Percentiles rank a stretch among this genome's conserved stretches.
phyloP scores from a whole-genome alignment of 768 basidiomycete genomes.

The Suillus clintonianus region DNA sequence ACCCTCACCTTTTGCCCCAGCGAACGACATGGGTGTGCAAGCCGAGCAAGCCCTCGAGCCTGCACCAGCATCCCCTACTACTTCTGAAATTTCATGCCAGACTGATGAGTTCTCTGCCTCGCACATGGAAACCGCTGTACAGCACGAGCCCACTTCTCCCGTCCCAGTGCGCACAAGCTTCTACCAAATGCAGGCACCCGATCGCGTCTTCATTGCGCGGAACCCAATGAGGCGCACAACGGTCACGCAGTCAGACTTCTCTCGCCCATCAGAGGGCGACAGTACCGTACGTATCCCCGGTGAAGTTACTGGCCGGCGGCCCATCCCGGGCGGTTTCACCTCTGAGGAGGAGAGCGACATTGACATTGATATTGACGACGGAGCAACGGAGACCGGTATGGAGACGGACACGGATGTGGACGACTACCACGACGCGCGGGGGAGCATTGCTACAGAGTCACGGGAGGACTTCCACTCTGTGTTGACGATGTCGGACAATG shows the following conservation, averaged over 20 bases:
- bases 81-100: conserved; percentile 45
- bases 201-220: conserved; percentile 22
- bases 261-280: conserved; percentile 37
- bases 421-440: conserved; percentile 77
- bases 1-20: conserved; percentile 27
- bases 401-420: conserved; percentile 70
- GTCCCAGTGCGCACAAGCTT: conserved; percentile 30
- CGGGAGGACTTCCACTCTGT: conserved; percentile 78
- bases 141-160: conserved; percentile 39
- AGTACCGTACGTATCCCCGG: conserved; percentile 27
- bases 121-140: conserved; percentile 51
- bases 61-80: conserved; percentile 18
- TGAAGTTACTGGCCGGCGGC: background rate
- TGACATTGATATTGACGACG: conserved; percentile 45
- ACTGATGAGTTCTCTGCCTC: conserved; percentile 42
- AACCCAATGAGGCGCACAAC: conserved; percentile 38
- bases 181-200: conserved; percentile 32
- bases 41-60: conserved; percentile 31
- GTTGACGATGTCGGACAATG: conserved; percentile 69
- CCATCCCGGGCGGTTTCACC: conserved; percentile 22
- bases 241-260: conserved; percentile 48
- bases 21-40: conserved; percentile 44
- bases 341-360: conserved; percentile 32
- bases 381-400: conserved; percentile 60
- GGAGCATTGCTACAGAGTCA: conserved; percentile 68